Conservation (phyloP, 2,329 filamentous ascomycete genomes). For the Cladophialophora immunda region DNA sequence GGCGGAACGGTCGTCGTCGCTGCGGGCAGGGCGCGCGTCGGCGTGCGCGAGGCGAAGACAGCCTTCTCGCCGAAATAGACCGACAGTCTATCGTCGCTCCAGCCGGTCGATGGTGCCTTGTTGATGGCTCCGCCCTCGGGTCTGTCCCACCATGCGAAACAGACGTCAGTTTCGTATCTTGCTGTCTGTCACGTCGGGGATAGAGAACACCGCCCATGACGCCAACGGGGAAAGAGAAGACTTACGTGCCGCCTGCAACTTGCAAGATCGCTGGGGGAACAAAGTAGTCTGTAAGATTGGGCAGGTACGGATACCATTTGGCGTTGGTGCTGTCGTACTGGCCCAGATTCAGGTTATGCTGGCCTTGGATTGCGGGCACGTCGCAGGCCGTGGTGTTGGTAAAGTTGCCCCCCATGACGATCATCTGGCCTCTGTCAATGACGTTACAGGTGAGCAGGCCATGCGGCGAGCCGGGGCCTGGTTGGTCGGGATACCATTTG, state of each 20-base stretch:
- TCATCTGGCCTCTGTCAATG: slow-evolving; percentile 51
- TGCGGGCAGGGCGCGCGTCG: slow-evolving; percentile 38
- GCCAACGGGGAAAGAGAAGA: neutral
- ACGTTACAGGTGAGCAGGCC: slow-evolving; percentile 47
- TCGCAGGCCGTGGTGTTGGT: slow-evolving; percentile 27
- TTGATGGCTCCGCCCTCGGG: slow-evolving; percentile 25
- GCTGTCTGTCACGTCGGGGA: no score
- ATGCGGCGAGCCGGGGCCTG: slow-evolving; percentile 22
- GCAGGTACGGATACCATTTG: slow-evolving; percentile 30
- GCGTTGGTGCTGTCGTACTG: slow-evolving; percentile 23
- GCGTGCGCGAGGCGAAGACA: slow-evolving; percentile 10
- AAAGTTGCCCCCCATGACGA: slow-evolving; percentile 49
- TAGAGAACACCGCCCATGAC: neutral
- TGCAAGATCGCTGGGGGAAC: slow-evolving; percentile 25
- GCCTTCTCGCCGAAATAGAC: slow-evolving; percentile 26
- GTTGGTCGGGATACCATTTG: slow-evolving; percentile 26
- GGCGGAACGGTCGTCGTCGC: neutral
- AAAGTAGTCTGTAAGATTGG: slow-evolving; percentile 25
- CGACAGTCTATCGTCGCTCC: slow-evolving; percentile 18
- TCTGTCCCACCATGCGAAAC: neutral
- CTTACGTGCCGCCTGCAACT: slow-evolving; percentile 25
- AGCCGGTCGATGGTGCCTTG: slow-evolving; percentile 10
- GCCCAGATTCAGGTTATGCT: slow-evolving; percentile 32
- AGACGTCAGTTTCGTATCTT: neutral
- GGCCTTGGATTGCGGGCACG: slow-evolving; percentile 20